phyloP scores from a whole-genome alignment of 2,329 filamentous ascomycete genomes.

The Pyricularia sp. region DNA sequence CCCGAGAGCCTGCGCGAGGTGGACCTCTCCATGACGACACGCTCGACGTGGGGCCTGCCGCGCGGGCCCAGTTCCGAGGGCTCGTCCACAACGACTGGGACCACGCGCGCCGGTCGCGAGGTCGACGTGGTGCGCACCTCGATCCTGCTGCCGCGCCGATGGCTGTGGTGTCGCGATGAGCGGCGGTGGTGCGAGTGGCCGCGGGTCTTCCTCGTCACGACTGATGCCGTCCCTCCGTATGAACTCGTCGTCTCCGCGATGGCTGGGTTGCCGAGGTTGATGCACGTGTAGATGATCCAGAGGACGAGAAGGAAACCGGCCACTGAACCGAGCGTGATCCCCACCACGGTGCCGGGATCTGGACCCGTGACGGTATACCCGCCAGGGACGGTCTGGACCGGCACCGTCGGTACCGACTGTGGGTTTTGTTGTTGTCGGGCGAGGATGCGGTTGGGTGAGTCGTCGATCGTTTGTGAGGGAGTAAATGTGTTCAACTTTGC shows the following conservation, averaged over 20 bases:
- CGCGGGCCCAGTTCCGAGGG: constrained; percentile 1
- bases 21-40: constrained; percentile 19
- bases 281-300: constrained; percentile 21
- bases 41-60: constrained; percentile 11
- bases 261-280: constrained; percentile 18
- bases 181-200: constrained; percentile 12
- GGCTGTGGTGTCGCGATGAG: constrained; percentile 6
- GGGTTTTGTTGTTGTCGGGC: constrained; percentile 10
- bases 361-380: constrained; percentile 19
- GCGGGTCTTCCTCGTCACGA: constrained; percentile 14
- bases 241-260: constrained; percentile 8
- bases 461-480: background rate
- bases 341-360: constrained; percentile 25
- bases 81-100: constrained; percentile 17
- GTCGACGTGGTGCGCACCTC: constrained; percentile 15
- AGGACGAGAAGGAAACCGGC: constrained; percentile 30
- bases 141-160: constrained; percentile 14
- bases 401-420: constrained; percentile 2
- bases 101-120: constrained; percentile 1
- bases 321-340: constrained; percentile 29
- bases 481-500: background rate
- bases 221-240: constrained; percentile 14
- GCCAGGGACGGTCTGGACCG: constrained; percentile 16
- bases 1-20: constrained; percentile 9
- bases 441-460: constrained; percentile 10